Conservation (phyloP, 306 rosid genomes). For the Gastrolobium villosum region DNA sequence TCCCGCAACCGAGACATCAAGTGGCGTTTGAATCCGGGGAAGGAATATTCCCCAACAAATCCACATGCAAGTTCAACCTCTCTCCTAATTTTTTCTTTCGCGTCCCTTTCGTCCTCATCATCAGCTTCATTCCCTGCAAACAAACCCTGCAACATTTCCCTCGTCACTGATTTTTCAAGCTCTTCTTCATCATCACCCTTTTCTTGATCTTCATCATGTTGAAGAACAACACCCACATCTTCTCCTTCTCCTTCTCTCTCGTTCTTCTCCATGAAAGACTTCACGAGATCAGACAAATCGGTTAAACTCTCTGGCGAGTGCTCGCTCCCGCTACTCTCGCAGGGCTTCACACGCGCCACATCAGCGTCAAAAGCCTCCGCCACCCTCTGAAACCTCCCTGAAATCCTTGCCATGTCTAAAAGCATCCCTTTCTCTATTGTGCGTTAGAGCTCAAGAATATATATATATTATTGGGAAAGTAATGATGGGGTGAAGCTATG, state of each 20-base stretch:
- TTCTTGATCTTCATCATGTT: neutral
- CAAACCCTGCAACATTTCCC: conserved; percentile 49
- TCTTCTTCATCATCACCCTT: conserved; percentile 38
- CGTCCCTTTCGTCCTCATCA: conserved; percentile 38
- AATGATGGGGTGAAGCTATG: conserved; percentile 5
- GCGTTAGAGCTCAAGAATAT: neutral
- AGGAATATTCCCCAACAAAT: conserved; percentile 43
- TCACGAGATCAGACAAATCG: conserved; percentile 76
- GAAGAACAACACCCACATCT: neutral
- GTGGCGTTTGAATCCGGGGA: conserved; percentile 63
- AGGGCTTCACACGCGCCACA: conserved; percentile 56
- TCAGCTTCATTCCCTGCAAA: conserved; percentile 43
- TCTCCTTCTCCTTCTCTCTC: conserved; percentile 21
- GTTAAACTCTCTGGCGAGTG: conserved; percentile 69
- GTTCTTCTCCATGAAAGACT: conserved; percentile 78
- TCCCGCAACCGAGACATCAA: conserved; percentile 74
- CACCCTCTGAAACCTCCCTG: conserved; percentile 68
- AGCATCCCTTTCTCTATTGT: too few relatives aligned
- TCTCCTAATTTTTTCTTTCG: conserved; percentile 50
- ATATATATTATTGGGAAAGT: neutral
- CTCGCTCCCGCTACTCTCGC: conserved; percentile 93
- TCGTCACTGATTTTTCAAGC: conserved; percentile 48
- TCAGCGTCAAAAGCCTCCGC: conserved; percentile 77
- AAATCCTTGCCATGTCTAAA: conserved; percentile 48
- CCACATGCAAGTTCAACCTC: conserved; percentile 57